phyloP scores from a whole-genome alignment of 1,284 basidiomycete species.

The Ceratobasidium sp. region DNA sequence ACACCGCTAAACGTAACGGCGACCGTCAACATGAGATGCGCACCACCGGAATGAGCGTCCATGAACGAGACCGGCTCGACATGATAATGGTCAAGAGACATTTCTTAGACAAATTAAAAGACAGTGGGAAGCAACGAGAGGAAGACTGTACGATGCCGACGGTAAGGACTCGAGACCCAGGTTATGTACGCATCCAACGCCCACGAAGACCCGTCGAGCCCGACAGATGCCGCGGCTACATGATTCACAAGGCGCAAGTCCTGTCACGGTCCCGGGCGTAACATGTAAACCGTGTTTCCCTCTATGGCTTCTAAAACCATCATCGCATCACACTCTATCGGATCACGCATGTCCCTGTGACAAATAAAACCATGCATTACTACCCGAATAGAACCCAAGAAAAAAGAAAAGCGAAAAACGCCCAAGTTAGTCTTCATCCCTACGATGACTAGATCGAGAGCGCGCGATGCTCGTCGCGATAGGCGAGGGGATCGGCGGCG shows the following conservation, averaged over 20 bases:
- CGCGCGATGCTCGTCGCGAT: conserved; percentile 29
- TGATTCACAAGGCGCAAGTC: too few species aligned
- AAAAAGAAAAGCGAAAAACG: background rate
- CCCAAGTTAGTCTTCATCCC: background rate
- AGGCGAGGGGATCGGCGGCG: conserved; percentile 38
- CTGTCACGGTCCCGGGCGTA: too few species aligned
- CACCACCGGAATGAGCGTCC: conserved; percentile 37
- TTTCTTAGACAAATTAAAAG: background rate
- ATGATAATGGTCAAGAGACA: conserved; percentile 15
- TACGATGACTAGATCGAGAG: conserved; percentile 14
- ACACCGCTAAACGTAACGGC: conserved; percentile 33
- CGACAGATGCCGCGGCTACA: background rate
- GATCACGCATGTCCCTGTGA: background rate
- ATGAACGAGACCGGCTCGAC: conserved; percentile 29
- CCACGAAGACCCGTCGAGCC: conserved; percentile 3
- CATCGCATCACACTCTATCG: too few species aligned
- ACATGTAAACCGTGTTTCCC: too few species aligned
- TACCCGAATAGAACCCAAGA: conserved; percentile 1
- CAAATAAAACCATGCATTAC: background rate
- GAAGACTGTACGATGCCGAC: background rate
- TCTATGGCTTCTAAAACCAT: too few species aligned
- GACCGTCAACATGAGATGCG: conserved; percentile 31
- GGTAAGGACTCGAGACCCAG: background rate
- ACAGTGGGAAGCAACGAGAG: background rate
- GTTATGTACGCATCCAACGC: conserved; percentile 6